These are phyloP conservation scores for Pseudogymnoascus sp. DNA, from an alignment of 2,329 filamentous ascomycete species.

Conservation along the genomic window DNA sequence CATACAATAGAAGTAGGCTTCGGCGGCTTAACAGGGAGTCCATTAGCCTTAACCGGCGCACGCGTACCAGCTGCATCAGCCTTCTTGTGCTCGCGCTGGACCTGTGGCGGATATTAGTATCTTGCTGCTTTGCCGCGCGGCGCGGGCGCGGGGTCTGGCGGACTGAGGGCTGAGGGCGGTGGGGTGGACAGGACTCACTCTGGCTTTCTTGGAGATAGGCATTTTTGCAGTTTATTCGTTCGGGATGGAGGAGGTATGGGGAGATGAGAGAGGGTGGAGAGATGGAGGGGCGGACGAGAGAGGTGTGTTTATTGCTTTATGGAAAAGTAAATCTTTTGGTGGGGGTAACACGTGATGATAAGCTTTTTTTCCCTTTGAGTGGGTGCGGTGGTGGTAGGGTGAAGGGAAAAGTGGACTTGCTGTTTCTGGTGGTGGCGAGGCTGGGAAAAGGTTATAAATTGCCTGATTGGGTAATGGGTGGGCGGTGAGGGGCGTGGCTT, in stretches of 20 bases:
- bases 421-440: neutral
- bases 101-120: constrained; percentile 26
- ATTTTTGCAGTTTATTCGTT: constrained; percentile 26
- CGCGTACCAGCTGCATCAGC: constrained; percentile 47
- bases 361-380: neutral
- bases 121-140: neutral
- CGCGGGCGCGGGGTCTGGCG: no score
- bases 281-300: neutral
- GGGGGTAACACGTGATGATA: constrained; percentile 3
- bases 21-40: constrained; percentile 45
- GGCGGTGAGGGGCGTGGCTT: neutral
- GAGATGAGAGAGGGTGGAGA: neutral
- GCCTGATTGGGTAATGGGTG: constrained; percentile 9
- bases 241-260: no score
- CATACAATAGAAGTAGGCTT: constrained; percentile 44
- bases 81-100: constrained; percentile 48
- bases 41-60: constrained; percentile 46
- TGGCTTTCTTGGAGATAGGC: constrained; percentile 43
- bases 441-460: constrained; percentile 8
- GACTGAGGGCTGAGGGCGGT: no score
- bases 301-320: no score
- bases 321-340: neutral
- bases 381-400: neutral
- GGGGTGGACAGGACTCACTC: constrained; percentile 24
- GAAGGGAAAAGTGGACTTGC: neutral